Percentiles rank a stretch among this genome's conserved stretches.
phyloP scores from a whole-genome alignment of 23 red algal genomes.

The Gracilaria caudata region DNA sequence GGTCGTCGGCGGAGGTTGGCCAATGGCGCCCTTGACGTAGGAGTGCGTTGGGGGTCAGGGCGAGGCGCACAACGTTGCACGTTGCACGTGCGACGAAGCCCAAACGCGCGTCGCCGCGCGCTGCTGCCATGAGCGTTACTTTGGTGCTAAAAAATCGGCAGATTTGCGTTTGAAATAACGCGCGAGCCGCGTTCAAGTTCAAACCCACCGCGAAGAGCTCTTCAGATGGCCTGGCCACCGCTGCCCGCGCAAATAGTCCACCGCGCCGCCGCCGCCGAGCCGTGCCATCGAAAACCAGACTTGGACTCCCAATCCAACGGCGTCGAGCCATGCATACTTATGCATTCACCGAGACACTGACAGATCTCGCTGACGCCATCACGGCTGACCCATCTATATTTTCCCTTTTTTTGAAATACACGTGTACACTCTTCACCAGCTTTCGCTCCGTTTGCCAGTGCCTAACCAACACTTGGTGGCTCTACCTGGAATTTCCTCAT shows the following conservation, averaged over 20 bases:
- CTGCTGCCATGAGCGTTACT: not conserved
- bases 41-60: not conserved
- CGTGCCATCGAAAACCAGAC: too few relatives aligned
- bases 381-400: too few relatives aligned
- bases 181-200: constrained; percentile 36
- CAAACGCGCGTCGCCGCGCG: not conserved
- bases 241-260: not conserved
- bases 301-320: too few relatives aligned
- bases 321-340: constrained; percentile 1
- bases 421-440: not conserved
- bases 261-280: too few relatives aligned
- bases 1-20: constrained; percentile 1
- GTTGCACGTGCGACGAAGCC: constrained; percentile 10
- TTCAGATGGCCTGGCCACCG: too few relatives aligned
- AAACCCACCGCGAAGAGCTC: too few relatives aligned
- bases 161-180: constrained; percentile 42
- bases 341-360: constrained; percentile 5
- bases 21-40: not conserved
- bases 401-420: not conserved
- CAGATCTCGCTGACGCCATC: too few relatives aligned
- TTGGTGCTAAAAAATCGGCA: constrained; percentile 6
- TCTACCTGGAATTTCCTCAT: not conserved
- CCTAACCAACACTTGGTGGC: not conserved
- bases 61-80: not conserved
- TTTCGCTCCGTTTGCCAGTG: not conserved